These are phyloP conservation scores for Colletotrichum musicola DNA, from an alignment of 2,329 filamentous ascomycete species.

Conservation along the genomic window DNA sequence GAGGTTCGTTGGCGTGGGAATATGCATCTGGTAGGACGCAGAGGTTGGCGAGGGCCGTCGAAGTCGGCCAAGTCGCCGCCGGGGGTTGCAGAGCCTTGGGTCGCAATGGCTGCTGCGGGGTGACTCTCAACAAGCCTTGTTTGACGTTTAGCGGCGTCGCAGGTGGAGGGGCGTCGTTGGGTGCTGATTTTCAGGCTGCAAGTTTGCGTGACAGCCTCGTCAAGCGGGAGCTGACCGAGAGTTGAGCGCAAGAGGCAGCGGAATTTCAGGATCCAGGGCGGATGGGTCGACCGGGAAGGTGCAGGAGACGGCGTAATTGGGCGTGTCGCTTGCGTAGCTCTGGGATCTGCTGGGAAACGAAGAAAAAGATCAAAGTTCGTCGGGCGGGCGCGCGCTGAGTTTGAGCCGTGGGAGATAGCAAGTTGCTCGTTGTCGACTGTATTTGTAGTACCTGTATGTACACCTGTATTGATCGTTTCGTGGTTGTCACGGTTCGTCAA, in stretches of 20 bases:
- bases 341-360: conserved; percentile 5
- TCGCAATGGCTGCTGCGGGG: conserved; percentile 13
- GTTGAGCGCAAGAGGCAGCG: conserved; percentile 3
- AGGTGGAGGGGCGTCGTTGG: background rate
- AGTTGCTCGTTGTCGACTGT: conserved; percentile 5
- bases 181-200: conserved; percentile 16
- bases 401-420: conserved; percentile 13
- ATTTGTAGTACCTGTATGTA: conserved; percentile 16
- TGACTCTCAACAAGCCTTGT: conserved; percentile 23
- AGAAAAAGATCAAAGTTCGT: conserved; percentile 2
- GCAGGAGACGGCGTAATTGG: conserved; percentile 1
- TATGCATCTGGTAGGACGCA: conserved; percentile 36
- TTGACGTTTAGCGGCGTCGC: conserved; percentile 19
- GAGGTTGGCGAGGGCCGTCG: conserved; percentile 14
- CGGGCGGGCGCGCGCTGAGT: conserved; percentile 25
- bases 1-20: conserved; percentile 63
- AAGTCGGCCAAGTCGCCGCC: conserved; percentile 21
- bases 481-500: conserved; percentile 30
- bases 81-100: conserved; percentile 21
- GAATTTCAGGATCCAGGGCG: conserved; percentile 4
- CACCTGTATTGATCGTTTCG: conserved; percentile 1
- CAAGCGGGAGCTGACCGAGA: conserved; percentile 11
- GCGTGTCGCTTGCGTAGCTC: conserved; percentile 23
- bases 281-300: conserved; percentile 20
- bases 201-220: conserved; percentile 25